Conservation (phyloP, 331 rosid species). For the Malus hybrid region DNA sequence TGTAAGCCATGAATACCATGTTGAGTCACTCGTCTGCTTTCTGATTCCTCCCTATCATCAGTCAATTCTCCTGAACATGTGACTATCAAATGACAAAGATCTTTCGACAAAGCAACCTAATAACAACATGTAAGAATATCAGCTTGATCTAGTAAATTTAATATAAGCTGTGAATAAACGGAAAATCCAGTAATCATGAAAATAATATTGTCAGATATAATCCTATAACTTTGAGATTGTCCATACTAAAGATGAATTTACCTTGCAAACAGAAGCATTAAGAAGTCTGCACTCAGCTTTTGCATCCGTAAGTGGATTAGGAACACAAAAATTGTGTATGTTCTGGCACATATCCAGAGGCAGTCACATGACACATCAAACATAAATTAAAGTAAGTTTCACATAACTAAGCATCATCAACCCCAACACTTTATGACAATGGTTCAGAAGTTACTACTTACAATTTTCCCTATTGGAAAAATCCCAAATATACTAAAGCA, state of each 20-base stretch:
- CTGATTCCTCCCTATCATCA: slow-evolving; percentile 32
- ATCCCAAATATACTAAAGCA: slow-evolving; percentile 95
- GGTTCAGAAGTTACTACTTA: slow-evolving; percentile 38
- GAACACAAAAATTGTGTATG: slow-evolving; percentile 53
- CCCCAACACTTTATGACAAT: slow-evolving; percentile 2
- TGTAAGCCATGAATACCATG: slow-evolving; percentile 61
- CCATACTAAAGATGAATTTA: slow-evolving; percentile 23
- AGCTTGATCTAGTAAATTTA: slow-evolving; percentile 16
- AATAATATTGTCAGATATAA: background rate
- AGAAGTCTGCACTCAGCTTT: slow-evolving; percentile 40
- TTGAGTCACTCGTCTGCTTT: slow-evolving; percentile 25
- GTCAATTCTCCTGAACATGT: slow-evolving; percentile 76
- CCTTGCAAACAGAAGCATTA: slow-evolving; percentile 76
- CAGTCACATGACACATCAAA: slow-evolving; percentile 12
- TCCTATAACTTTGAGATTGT: background rate
- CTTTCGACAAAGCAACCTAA: slow-evolving; percentile 88
- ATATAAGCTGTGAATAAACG: background rate
- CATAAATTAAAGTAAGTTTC: background rate
- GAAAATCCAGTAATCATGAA: background rate
- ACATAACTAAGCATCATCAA: background rate
- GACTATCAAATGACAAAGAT: slow-evolving; percentile 87
- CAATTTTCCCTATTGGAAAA: slow-evolving; percentile 79
- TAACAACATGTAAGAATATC: slow-evolving; percentile 25
- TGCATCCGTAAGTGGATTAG: slow-evolving; percentile 31
- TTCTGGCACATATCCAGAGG: slow-evolving; percentile 52